A percentile compares a stretch with the other conserved stretches of the same genome.
These are phyloP conservation scores for Hyaloperonospora brassicae DNA, from an alignment of 352 stramenopile genomes.

Conservation along the genomic window DNA sequence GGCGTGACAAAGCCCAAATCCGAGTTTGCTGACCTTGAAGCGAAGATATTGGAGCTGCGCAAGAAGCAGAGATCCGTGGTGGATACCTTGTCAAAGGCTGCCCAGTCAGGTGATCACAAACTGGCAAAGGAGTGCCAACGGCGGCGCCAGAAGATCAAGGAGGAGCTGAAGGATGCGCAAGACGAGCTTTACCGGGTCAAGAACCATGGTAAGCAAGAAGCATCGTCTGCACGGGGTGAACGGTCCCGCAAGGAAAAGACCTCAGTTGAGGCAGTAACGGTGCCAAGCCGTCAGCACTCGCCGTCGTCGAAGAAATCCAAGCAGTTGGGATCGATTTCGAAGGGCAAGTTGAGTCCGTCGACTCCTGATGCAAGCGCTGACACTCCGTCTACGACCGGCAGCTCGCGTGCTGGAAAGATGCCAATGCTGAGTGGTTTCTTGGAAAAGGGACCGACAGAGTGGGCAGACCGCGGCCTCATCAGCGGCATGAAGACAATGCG, in stretches of 20 bases:
- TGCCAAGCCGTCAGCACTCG: conserved; percentile 11
- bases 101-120: conserved; percentile 59
- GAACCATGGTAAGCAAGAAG: conserved; percentile 19
- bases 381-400: conserved; percentile 13
- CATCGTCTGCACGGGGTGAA: conserved; percentile 10
- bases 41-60: conserved; percentile 64
- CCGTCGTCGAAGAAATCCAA: conserved; percentile 8
- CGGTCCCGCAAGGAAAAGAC: conserved; percentile 16
- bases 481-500: conserved; percentile 84
- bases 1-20: conserved; percentile 28
- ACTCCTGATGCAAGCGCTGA: conserved; percentile 16
- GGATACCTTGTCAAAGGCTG: conserved; percentile 63
- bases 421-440: conserved; percentile 68
- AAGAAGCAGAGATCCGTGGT: conserved; percentile 75
- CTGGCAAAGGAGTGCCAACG: conserved; percentile 70
- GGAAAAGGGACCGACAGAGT: conserved; percentile 83
- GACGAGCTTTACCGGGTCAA: conserved; percentile 62
- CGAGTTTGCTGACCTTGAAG: conserved; percentile 52
- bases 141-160: conserved; percentile 64
- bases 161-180: conserved; percentile 64
- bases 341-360: conserved; percentile 11
- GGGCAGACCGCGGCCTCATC: conserved; percentile 66
- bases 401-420: conserved; percentile 38
- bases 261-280: conserved; percentile 8
- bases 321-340: conserved; percentile 28